A percentile compares a stretch with the other conserved stretches of the same genome.
Evolutionary conservation across 768 basidiomycete species (phyloP).

Genomic region (Hortiboletus campestris): DNA sequence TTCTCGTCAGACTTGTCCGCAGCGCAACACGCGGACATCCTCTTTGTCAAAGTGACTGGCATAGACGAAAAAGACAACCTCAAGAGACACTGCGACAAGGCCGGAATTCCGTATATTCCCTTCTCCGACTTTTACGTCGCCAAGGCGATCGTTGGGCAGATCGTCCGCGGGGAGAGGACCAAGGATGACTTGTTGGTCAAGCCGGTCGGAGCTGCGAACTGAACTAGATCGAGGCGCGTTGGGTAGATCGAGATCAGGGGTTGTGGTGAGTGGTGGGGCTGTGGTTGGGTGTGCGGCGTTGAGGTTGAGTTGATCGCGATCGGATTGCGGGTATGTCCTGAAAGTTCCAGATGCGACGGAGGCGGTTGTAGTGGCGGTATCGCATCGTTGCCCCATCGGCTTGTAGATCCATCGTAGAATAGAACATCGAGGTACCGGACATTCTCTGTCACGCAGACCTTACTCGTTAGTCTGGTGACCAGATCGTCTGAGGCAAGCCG

Average conservation of each 20-base stretch:
- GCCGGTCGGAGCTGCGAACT: neutral
- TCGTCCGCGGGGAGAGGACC: conserved; percentile 64
- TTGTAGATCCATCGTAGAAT: neutral
- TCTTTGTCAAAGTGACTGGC: conserved; percentile 87
- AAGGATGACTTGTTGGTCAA: conserved; percentile 22
- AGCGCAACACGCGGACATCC: conserved; percentile 84
- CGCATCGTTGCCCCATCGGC: neutral
- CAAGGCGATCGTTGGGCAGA: conserved; percentile 54
- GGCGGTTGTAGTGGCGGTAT: neutral
- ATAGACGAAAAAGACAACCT: conserved; percentile 81
- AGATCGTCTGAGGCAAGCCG: too few relatives aligned
- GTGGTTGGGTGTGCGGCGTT: neutral
- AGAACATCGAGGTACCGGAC: neutral
- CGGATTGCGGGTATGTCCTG: neutral
- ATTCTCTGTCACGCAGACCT: too few relatives aligned
- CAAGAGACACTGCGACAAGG: conserved; percentile 73
- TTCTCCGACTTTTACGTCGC: conserved; percentile 73
- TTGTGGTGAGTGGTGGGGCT: neutral
- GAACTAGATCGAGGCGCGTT: neutral
- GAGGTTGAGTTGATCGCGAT: neutral
- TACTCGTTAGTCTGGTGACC: too few relatives aligned
- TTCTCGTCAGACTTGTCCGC: conserved; percentile 78
- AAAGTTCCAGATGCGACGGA: neutral
- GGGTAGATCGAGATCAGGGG: neutral
- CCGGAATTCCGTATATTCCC: conserved; percentile 75